Percentiles rank a stretch among this genome's conserved stretches.
phyloP scores from a whole-genome alignment of 257 asterid species.

The Nicotiana tomentosiformis region DNA sequence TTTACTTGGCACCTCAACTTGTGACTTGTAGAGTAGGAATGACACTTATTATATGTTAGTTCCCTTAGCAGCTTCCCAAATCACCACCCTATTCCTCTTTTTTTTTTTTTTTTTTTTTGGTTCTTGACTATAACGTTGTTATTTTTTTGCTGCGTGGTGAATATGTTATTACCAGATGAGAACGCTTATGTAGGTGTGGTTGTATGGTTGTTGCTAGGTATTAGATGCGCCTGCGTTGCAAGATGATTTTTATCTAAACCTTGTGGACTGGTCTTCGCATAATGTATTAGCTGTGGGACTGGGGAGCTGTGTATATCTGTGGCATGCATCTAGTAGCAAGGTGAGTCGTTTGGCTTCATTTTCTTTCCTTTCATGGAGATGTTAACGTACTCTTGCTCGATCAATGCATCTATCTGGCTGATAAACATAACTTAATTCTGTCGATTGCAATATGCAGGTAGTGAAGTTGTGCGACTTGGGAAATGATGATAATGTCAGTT shows the following conservation, averaged over 20 bases:
- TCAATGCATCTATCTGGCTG: neutral
- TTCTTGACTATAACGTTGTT: neutral
- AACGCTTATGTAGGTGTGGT: neutral
- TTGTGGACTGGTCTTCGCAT: conserved; percentile 89
- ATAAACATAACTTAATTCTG: neutral
- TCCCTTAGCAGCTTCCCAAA: neutral
- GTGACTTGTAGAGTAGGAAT: neutral
- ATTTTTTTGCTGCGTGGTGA: neutral
- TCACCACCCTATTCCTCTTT: neutral
- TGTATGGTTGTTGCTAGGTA: conserved; percentile 40
- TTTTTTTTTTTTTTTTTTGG: neutral
- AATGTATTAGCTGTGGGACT: conserved; percentile 90
- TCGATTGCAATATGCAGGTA: conserved; percentile 40
- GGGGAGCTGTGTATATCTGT: conserved; percentile 78
- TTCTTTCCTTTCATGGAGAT: neutral
- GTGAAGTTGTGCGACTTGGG: conserved; percentile 91
- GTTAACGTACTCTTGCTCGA: neutral
- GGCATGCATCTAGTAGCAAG: conserved; percentile 96
- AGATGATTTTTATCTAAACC: conserved; percentile 92
- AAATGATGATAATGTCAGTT: conserved; percentile 66
- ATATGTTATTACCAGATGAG: neutral
- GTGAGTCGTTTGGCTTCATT: conserved; percentile 25
- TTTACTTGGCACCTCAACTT: neutral
- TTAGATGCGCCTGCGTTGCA: conserved; percentile 94
- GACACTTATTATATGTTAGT: neutral